Base-by-base conservation (phyloP, 129 eudicot genomes). In the Flaveria bidentis region DNA sequence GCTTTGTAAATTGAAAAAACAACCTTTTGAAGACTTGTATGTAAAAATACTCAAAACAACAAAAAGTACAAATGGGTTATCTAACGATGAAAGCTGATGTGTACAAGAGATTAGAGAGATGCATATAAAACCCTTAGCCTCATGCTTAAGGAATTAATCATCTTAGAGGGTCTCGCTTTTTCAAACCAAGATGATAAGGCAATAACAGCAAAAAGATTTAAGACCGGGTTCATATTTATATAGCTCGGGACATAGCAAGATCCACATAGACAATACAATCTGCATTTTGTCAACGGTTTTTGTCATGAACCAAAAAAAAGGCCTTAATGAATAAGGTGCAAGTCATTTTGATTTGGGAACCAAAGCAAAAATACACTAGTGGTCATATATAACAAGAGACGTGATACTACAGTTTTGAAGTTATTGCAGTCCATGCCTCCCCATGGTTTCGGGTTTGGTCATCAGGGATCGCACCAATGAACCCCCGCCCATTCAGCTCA, bases 381-480 rank as follows among this genome's bases (percentile, higher is more conserved):
- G 66, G 14, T 72, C 36, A 30, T 30, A 30, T 30, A 15, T 71
- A 33, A 33, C 30, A 28, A 73, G 45, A 76, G 15, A 51, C 4
- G 23, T 9, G 17, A 11, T n/a, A 47, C 53, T 20, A 30, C 49
- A 22, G 30, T 76, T 51, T 64, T 66, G 6, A 41, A n/a, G 56
- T 51, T 71, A 44, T 62, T 76, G 55, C n/a, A 49, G 13, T 63
- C 78, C 52, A 12, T 52, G 66, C 67, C 47, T 42, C 26, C 45
- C 6, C n/a, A 3, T 14, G 23, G 25, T 23, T 56, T 56, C 18
- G 77, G 42, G 41, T 36, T 56, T 41, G 69, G 69, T 30, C 22
- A 63, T 33, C 73, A 67, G 33, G 30, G 28, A 14, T 15, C 68
- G 14, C 25, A 33, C 56, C 22, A 45, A 68, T 68, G 73, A 66